Evolutionary conservation across 768 basidiomycete species (phyloP).

Genomic region (Pleurotus eryngii): DNA sequence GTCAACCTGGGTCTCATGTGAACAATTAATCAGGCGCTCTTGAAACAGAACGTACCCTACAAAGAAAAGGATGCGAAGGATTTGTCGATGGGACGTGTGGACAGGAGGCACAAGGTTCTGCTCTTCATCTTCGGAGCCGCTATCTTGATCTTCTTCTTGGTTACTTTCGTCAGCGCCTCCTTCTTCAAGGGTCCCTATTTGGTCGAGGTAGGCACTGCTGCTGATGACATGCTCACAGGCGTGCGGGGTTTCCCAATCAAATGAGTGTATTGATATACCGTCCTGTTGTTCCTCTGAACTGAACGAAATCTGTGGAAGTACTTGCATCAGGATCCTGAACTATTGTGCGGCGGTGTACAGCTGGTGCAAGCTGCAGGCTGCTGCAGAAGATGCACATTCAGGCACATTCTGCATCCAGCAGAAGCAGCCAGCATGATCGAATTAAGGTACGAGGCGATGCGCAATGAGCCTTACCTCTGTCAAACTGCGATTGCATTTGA

Average conservation of each 20-base stretch:
- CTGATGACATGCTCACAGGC: not conserved
- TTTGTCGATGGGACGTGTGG: not conserved
- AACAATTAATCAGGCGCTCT: not conserved
- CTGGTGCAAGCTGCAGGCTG: not conserved
- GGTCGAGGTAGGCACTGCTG: not conserved
- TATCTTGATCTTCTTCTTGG: not conserved
- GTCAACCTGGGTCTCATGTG: not conserved
- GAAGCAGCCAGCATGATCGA: not conserved
- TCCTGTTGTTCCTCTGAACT: conserved; percentile 1
- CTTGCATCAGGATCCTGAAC: too few species aligned
- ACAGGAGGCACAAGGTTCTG: not conserved
- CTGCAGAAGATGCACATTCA: not conserved
- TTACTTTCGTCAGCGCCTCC: not conserved
- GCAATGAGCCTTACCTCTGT: not conserved
- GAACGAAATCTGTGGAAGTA: not conserved
- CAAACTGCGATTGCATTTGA: conserved; percentile 4
- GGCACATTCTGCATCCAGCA: not conserved
- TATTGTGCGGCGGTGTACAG: too few species aligned
- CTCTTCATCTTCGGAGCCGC: not conserved
- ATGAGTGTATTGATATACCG: not conserved
- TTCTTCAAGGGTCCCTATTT: not conserved
- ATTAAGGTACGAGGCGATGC: not conserved
- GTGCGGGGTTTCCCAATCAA: conserved; percentile 1
- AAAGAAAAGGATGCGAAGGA: not conserved
- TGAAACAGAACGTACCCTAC: not conserved